Base-by-base conservation (phyloP, 2,329 filamentous ascomycete genomes). In the Calonectria pteridis region DNA sequence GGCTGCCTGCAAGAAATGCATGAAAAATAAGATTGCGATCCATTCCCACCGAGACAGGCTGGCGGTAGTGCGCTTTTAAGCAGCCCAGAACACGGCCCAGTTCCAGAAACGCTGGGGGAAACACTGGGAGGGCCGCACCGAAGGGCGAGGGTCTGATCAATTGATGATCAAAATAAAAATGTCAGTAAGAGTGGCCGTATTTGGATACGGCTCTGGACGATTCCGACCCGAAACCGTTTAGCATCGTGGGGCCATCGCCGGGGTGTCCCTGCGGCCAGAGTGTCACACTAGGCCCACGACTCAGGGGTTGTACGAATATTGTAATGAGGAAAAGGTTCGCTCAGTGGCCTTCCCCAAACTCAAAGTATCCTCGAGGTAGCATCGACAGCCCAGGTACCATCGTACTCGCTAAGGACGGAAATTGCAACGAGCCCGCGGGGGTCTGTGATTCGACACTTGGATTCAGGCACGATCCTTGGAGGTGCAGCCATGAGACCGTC, bases 291-390 rank as follows among this genome's bases (percentile, higher is more conserved):
- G 55, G 33, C 37, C 13, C 26, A 26, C 31, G 43, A n/a, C 14
- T 40, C 55, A 62, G 55, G 55, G 55, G 55, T 62, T 62, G 55
- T 62, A 62, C 55, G 55, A 62, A 62, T 62, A 62, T 62, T 62
- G 55, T 40, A 62, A 62, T 62, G 55, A 62, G 33, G n/a, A 40
- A 23, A 20, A 37, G 55, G n/a, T 59, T 62, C 31, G n/a, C 55
- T 5, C 13, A 62, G 55, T 18, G 33, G 31, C 23, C 26, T 62
- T 23, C 55, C 55, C 55, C 55, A 62, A 62, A 62, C 33, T 62
- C 35, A 40, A 62, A 62, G 55, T 28, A 40, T 40, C 23, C 35
- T 62, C 31, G 55, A 62, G 33, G 55, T 62, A 62, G 55, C 55
- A 62, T 62, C 3, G 33, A 35, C 2, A 40, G 23, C 33, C 33